Base-by-base conservation (phyloP, 2,329 filamentous ascomycete species). In the Bretziella fagacearum region DNA sequence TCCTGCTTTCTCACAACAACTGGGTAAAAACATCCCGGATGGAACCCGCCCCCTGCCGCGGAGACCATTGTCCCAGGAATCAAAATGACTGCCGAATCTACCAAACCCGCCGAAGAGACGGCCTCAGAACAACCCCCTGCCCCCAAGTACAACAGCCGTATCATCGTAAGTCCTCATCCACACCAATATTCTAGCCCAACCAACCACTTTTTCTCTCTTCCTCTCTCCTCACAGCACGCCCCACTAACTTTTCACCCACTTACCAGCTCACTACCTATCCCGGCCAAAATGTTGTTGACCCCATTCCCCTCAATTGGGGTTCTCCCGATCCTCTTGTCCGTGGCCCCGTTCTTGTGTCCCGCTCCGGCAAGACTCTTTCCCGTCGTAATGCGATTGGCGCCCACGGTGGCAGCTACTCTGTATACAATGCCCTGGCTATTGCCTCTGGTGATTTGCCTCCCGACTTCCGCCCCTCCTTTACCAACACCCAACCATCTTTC, bases 351-450 rank as follows among this genome's bases (percentile, higher is more conserved):
- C 33, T 56, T 10, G 54, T 56, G n/a, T 54, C 54, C 3, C 52
- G 54, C 17, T 30, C 27, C 40, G 47, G 47, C 2, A 49, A 54
- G 27, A 54, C 53, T 8, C 39, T 56, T 11, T 52, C 53, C 30
- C 51, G 51, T 23, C 51, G 54, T 13, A 56, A 56, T 35, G 54
- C 54, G 17, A 56, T 56, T 22, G 54, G 54, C 17, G 54, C 54
- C 25, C 54, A 51, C 41, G 89, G 91, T 53, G 89, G 91, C 49
- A 95, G 86, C 3, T 96, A 98, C 62, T 86, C 84, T 52, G 89
- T 95, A 53, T 96, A 96, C 66, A 86, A 93, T 59, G 89, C 89
- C 18, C 72, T 96, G 23, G 89, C 89, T 10, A 79, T 96, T 53
- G 89, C 89, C 18, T 91, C 84, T 59, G 87, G 89, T 56, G 82